Percentiles rank a stretch among this genome's conserved stretches.
Evolutionary conservation across 352 stramenopile species (phyloP).

Genomic region (Globisporangium apiculatum): DNA sequence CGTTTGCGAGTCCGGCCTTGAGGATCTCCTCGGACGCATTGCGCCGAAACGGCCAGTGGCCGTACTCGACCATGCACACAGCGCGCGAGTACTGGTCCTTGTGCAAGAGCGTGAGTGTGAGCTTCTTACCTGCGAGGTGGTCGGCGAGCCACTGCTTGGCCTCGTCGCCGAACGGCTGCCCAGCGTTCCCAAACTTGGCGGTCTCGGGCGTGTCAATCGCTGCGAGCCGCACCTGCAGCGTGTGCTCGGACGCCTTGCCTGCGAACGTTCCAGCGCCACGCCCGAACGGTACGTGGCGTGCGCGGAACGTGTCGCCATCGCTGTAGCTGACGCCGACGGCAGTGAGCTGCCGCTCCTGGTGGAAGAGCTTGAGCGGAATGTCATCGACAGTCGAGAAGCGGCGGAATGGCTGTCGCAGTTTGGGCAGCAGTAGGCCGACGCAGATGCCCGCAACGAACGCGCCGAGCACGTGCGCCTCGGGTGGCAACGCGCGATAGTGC

Average conservation of each 20-base stretch:
- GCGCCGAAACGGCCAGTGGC: conserved; percentile 65
- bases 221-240: conserved; percentile 78
- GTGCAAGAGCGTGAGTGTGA: conserved; percentile 74
- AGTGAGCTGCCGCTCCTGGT: conserved; percentile 44
- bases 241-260: conserved; percentile 71
- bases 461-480: conserved; percentile 27
- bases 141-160: conserved; percentile 64
- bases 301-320: conserved; percentile 83
- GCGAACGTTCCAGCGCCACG: conserved; percentile 30
- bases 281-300: conserved; percentile 51
- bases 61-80: conserved; percentile 80
- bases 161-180: conserved; percentile 73
- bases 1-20: conserved; percentile 55
- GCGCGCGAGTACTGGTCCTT: conserved; percentile 83
- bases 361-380: conserved; percentile 65
- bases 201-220: conserved; percentile 83
- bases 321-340: conserved; percentile 51
- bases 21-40: conserved; percentile 81
- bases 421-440: conserved; percentile 45
- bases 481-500: conserved; percentile 27
- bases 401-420: conserved; percentile 57
- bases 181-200: conserved; percentile 73
- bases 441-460: conserved; percentile 52
- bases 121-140: conserved; percentile 33
- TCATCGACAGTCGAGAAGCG: conserved; percentile 74